Evolutionary conservation across 208 protist genomes (phyloP), one percentile per base, ranked within the genome.

Genomic region (Naegleria lovaniensis): DNA sequence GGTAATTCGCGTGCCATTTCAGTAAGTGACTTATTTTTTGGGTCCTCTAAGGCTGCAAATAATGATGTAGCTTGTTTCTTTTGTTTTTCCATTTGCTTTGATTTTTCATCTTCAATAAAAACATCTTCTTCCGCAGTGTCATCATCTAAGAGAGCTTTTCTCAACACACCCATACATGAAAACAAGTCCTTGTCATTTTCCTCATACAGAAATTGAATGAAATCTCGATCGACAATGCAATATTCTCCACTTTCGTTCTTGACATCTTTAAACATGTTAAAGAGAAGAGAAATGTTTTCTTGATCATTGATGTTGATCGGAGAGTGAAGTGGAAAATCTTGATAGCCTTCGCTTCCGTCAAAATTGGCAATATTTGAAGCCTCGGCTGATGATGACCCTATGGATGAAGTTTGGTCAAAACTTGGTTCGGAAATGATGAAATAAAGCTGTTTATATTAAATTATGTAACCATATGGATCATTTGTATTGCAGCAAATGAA

Each of bases 171-270:
- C 67, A 79, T 79, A 36, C 25, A 36, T 36, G 19, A 9, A 79
- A 79, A 79, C n/a, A 79, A 36, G n/a, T 79, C 29, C 67, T 79
- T 79, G 29, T 79, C 67, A 36, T 79, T 79, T 33, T 79, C 67
- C n/a, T 79, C 67, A 79, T 79, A 79, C 7, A 79, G 7, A 79
- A 79, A 79, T 79, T 79, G 67, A 79, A 79, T 79, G n/a, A 79
- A 79, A 36, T 79, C 67, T 33, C n/a, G 19, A 36, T 79, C 67
- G 5, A 79, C 9, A 36, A 79, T 36, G 9, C n/a, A 19, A 9
- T 79, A 19, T 36, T 79, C 67, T 67, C 55, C 55, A 67, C 55
- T 67, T 75, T 75, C 19, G 16, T 75, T 75, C n/a, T 29, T 79
- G 9, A 36, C n/a, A 36, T 29, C 29, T 79, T 79, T 29, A 36